Percentiles rank a stretch among this genome's conserved stretches.
Evolutionary conservation across 768 basidiomycete genomes (phyloP).

Genomic region (Roridomyces roridus): DNA sequence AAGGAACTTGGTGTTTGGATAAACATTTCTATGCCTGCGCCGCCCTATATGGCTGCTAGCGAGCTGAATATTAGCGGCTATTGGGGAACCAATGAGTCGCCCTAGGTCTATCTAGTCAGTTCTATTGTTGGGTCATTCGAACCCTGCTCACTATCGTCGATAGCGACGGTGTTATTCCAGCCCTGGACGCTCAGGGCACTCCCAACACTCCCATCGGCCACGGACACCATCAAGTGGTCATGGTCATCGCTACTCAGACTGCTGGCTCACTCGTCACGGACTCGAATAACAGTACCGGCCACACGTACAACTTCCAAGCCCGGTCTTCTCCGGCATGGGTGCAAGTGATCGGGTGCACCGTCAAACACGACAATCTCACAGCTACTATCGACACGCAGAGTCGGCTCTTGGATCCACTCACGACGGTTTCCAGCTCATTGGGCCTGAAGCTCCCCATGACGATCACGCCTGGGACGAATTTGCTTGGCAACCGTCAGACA

Average conservation of each 20-base stretch:
- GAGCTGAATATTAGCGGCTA: slow-evolving; percentile 7
- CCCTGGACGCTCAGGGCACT: not conserved
- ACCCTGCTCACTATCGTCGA: not conserved
- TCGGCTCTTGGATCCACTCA: slow-evolving; percentile 14
- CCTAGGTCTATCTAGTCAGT: slow-evolving; percentile 1
- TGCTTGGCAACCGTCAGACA: not conserved
- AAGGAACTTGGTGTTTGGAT: slow-evolving; percentile 7
- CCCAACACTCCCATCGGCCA: not conserved
- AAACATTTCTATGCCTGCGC: slow-evolving; percentile 12
- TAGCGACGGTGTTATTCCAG: slow-evolving; percentile 3
- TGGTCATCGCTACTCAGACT: slow-evolving; percentile 8
- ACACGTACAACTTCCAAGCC: not conserved
- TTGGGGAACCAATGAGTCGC: not conserved
- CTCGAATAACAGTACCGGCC: slow-evolving; percentile 3
- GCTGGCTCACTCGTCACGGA: not conserved
- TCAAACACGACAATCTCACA: slow-evolving; percentile 1
- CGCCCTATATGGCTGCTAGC: slow-evolving; percentile 3
- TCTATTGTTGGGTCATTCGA: not conserved
- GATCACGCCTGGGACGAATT: slow-evolving; percentile 17
- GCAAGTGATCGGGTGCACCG: slow-evolving; percentile 15
- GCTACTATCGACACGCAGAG: slow-evolving; percentile 8
- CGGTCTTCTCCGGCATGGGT: slow-evolving; percentile 2
- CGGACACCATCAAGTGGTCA: slow-evolving; percentile 11
- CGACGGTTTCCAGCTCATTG: not conserved
- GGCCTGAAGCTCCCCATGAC: slow-evolving; percentile 10